Percentiles rank a stretch among this genome's conserved stretches.
Conservation (phyloP, 441 rosid genomes). For the Euphorbia schlechtendalii region DNA sequence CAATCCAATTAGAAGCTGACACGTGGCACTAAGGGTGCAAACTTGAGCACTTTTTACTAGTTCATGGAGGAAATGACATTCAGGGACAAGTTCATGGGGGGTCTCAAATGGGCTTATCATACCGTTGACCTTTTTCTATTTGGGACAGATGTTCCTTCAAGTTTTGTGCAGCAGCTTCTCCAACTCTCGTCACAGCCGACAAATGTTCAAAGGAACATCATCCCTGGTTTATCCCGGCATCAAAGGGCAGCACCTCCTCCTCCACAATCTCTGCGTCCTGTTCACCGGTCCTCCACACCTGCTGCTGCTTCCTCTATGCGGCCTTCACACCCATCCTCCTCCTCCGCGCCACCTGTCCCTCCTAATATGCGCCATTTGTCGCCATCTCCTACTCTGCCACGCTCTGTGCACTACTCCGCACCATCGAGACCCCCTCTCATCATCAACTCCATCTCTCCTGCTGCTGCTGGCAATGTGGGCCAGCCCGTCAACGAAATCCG, state of each 20-base stretch:
- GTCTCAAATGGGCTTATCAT: too few relatives aligned
- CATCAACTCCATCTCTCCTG: conserved; percentile 31
- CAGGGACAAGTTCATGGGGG: too few relatives aligned
- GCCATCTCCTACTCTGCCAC: conserved; percentile 2
- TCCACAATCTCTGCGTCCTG: conserved; percentile 26
- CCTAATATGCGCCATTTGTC: too few relatives aligned
- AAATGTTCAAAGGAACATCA: conserved; percentile 28
- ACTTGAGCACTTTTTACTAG: too few relatives aligned
- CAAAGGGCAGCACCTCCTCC: conserved; percentile 19
- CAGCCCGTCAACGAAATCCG: conserved; percentile 40
- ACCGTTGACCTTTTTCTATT: too few relatives aligned
- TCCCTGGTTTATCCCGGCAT: conserved; percentile 25
- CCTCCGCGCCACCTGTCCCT: too few relatives aligned
- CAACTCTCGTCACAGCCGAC: conserved; percentile 36
- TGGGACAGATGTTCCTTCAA: conserved; percentile 38
- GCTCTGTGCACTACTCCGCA: conserved; percentile 17
- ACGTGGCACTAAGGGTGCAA: too few relatives aligned
- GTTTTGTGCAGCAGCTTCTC: conserved; percentile 39
- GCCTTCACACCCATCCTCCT: neutral
- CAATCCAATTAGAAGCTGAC: too few relatives aligned
- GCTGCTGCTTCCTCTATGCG: conserved; percentile 10
- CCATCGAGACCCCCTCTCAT: conserved; percentile 45
- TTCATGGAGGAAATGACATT: too few relatives aligned
- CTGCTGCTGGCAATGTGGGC: conserved; percentile 35
- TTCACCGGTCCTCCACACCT: conserved; percentile 21